These are phyloP conservation scores for Ceratobasidium sp. DNA, from an alignment of 1,284 basidiomycete species.

Conservation along the genomic window DNA sequence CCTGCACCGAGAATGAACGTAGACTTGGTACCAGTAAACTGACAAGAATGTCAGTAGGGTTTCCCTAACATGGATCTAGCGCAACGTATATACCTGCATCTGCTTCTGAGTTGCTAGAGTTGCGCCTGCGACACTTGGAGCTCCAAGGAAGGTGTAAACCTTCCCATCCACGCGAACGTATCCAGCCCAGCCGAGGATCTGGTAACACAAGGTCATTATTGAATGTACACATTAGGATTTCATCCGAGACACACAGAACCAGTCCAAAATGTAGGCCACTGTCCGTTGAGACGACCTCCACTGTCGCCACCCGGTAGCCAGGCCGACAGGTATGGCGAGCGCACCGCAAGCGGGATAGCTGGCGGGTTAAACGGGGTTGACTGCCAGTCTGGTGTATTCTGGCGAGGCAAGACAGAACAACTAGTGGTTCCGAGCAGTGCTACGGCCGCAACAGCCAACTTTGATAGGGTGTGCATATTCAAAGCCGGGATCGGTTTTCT, in stretches of 20 bases:
- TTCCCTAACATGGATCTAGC: no score
- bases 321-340: constrained; percentile 68
- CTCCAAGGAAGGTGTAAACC: constrained; percentile 67
- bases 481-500: background rate
- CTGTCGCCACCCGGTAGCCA: constrained; percentile 62
- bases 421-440: background rate
- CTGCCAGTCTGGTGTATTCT: constrained; percentile 6
- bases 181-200: constrained; percentile 73
- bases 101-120: constrained; percentile 64
- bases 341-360: constrained; percentile 58
- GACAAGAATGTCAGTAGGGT: background rate
- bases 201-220: no score
- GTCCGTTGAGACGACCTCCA: constrained; percentile 63
- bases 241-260: constrained; percentile 54
- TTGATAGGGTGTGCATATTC: background rate
- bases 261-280: constrained; percentile 73
- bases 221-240: background rate
- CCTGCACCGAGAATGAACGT: constrained; percentile 67
- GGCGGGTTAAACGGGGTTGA: constrained; percentile 38
- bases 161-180: constrained; percentile 66
- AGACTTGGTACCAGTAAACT: constrained; percentile 72
- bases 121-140: constrained; percentile 57
- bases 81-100: constrained; percentile 52
- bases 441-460: background rate
- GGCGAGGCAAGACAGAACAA: background rate